Evolutionary conservation across 192 early-diverging fungal genomes (phyloP), one percentile per base, ranked within the genome.

Genomic region (Gaertneriomyces semiglobifer): DNA sequence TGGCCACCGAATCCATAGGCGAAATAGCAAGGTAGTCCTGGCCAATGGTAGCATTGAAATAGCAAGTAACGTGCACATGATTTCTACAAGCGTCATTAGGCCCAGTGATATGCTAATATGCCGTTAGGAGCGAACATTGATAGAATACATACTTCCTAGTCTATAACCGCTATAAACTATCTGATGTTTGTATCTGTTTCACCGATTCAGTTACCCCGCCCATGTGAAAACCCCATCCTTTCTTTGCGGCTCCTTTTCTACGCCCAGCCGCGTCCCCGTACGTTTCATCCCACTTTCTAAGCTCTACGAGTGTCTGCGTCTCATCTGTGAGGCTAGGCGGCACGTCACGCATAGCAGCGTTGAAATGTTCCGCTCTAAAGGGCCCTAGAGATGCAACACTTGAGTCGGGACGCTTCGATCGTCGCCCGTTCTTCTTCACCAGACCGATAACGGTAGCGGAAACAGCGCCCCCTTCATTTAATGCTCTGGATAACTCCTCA

Each of bases 261-360:
- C 80, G 76, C 4, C 83, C 85, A 14, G 70, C 53, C 41, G 85
- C 89, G 73, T 94, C 93, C 33, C 95, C 95, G 72, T 90, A 97
- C 66, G 81, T 62, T 50, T 79, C 84, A 77, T 93, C 90, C 93
- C 93, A 98, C 74, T 98, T 94, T 52, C 90, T 74, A 62, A 98
- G 78, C 79, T 93, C 92, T 16, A 89, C 77, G 56, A 98, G 75
- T 60, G 91, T 90, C 60, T 89, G 83, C 92, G 91, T 93, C 66
- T 93, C 89, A 69, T 95, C 95, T 12, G 90, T 91, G 43, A 90
- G 84, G 51, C 89, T 91, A 4, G 95, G 90, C 42, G 93, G 85
- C 9, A 93, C 85, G 72, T 93, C 88, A 62, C 83, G 84, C 40
- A 94, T 72, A 9, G 92, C 95, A n/a, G 81, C 70, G 39, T 91